Percentiles rank a stretch among this genome's conserved stretches.
Evolutionary conservation across 805 yeast genomes (phyloP).

Genomic region (Sporopachydermia quercuum): DNA sequence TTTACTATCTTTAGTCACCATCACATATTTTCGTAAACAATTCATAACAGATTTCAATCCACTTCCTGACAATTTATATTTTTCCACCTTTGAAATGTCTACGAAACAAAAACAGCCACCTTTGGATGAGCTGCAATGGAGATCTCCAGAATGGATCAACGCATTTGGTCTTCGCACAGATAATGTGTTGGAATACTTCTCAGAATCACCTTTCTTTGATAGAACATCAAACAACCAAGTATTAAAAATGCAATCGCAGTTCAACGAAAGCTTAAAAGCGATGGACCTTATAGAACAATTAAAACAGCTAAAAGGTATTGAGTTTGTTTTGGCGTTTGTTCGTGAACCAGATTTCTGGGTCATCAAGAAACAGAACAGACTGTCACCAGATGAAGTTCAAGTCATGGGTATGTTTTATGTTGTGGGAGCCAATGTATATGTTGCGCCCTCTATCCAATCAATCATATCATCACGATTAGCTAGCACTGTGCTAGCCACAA

Average conservation of each 20-base stretch:
- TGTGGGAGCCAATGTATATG: slow-evolving; percentile 83
- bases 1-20: too few species aligned
- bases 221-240: slow-evolving; percentile 90
- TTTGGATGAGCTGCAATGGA: slow-evolving; percentile 90
- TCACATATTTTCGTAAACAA: too few species aligned
- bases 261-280: slow-evolving; percentile 32
- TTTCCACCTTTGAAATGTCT: slow-evolving; percentile 28
- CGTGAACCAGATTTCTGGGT: slow-evolving; percentile 92
- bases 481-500: slow-evolving; percentile 29
- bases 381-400: slow-evolving; percentile 32
- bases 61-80: too few species aligned
- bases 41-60: too few species aligned
- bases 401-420: slow-evolving; percentile 71
- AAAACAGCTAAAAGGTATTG: slow-evolving; percentile 69
- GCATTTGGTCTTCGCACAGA: slow-evolving; percentile 66
- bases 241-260: slow-evolving; percentile 88
- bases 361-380: slow-evolving; percentile 64
- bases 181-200: slow-evolving; percentile 76
- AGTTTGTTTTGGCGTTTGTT: slow-evolving; percentile 59
- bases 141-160: slow-evolving; percentile 95
- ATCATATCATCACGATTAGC: slow-evolving; percentile 58
- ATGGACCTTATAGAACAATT: slow-evolving; percentile 39
- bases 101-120: slow-evolving; percentile 26
- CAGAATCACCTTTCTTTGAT: slow-evolving; percentile 91
- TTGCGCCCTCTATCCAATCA: slow-evolving; percentile 68